phyloP scores from a whole-genome alignment of 1,284 basidiomycete species.

The Sphagnurus paluster region DNA sequence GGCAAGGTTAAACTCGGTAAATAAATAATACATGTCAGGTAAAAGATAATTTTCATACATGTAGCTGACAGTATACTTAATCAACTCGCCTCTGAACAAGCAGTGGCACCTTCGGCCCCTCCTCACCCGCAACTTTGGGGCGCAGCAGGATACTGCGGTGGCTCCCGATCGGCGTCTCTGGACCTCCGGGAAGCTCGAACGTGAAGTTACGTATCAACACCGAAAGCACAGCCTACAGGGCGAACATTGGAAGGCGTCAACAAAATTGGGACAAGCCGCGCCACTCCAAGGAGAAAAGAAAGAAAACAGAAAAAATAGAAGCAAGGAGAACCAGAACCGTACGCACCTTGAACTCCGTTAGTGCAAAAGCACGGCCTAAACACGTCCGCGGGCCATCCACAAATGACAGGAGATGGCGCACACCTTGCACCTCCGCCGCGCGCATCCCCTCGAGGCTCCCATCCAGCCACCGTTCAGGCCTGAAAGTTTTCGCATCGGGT shows the following conservation, averaged over 20 bases:
- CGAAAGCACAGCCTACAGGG: conserved; percentile 22
- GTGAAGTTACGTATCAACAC: conserved; percentile 28
- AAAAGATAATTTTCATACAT: too few relatives aligned
- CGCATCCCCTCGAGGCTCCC: conserved; percentile 19
- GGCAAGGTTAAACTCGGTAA: too few relatives aligned
- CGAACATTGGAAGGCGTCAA: too few relatives aligned
- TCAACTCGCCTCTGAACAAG: too few relatives aligned
- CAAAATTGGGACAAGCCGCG: too few relatives aligned
- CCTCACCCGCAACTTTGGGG: conserved; percentile 19
- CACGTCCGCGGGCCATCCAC: conserved; percentile 48
- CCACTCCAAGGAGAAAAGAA: neutral
- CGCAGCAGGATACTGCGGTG: conserved; percentile 16
- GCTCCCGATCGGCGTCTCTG: conserved; percentile 16
- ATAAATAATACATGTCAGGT: too few relatives aligned
- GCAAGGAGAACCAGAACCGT: too few relatives aligned
- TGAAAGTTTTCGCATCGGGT: conserved; percentile 29
- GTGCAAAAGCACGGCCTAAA: conserved; percentile 43
- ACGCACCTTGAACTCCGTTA: conserved; percentile 48
- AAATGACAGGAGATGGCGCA: conserved; percentile 47
- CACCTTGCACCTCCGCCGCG: conserved; percentile 39
- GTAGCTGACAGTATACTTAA: too few relatives aligned
- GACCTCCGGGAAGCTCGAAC: conserved; percentile 21
- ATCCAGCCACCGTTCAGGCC: conserved; percentile 36
- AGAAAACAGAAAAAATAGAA: too few relatives aligned
- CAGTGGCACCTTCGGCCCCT: conserved; percentile 17